Conservation (phyloP, 1,139 yeast genomes). For the Lodderomyces orthopsilosis region DNA sequence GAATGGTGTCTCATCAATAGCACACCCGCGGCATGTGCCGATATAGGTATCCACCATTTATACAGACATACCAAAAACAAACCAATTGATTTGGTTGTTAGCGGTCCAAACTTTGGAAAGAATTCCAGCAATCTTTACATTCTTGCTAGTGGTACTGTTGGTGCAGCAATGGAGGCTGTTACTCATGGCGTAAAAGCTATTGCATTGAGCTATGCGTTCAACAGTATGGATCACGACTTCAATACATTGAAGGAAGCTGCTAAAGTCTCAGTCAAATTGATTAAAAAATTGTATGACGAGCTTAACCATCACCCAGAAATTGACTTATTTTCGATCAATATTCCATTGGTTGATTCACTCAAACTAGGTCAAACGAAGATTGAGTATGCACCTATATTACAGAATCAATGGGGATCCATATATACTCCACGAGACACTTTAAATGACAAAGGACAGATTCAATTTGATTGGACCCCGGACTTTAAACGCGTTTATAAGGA, state of each 20-base stretch:
- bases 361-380: conserved; percentile 54
- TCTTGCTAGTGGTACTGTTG: conserved; percentile 93
- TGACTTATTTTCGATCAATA: conserved; percentile 79
- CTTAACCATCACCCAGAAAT: conserved; percentile 50
- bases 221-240: conserved; percentile 51
- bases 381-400: conserved; percentile 71
- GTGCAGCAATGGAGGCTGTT: conserved; percentile 95
- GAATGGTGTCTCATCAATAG: conserved; percentile 90
- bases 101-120: conserved; percentile 96
- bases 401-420: conserved; percentile 75
- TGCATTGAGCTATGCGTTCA: conserved; percentile 82
- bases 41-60: conserved; percentile 79
- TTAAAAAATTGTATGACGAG: conserved; percentile 53
- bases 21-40: conserved; percentile 95
- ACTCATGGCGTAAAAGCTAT: conserved; percentile 72
- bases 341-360: conserved; percentile 64
- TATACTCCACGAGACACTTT: conserved; percentile 24
- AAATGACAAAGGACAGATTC: conserved; percentile 26
- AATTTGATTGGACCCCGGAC: conserved; percentile 81
- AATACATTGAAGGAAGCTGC: conserved; percentile 65
- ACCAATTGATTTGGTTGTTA: conserved; percentile 78
- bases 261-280: conserved; percentile 58
- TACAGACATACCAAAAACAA: conserved; percentile 43
- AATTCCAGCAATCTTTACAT: conserved; percentile 89
- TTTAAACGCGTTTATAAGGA: conserved; percentile 66